A percentile compares a stretch with the other conserved stretches of the same genome.
phyloP scores from a whole-genome alignment of 768 basidiomycete species.

The Lactarius quietus region DNA sequence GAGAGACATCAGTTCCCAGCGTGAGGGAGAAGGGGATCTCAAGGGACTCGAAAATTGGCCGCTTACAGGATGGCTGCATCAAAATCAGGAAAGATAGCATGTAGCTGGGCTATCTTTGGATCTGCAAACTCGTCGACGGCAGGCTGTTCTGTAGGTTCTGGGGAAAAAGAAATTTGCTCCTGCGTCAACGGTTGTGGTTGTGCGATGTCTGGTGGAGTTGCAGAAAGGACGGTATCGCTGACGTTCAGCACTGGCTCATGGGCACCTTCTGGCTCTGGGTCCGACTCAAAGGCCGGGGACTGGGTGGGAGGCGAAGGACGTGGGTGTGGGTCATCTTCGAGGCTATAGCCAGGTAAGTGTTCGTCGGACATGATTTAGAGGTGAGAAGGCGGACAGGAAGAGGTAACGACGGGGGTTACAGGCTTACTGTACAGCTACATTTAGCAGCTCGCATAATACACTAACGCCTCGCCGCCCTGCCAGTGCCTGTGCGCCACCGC shows the following conservation, averaged over 20 bases:
- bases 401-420: not conserved
- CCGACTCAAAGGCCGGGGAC: not conserved
- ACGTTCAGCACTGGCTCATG: not conserved
- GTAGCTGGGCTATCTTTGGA: slow-evolving; percentile 24
- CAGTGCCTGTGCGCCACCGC: no score
- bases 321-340: slow-evolving; percentile 15
- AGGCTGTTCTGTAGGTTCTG: not conserved
- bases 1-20: not conserved
- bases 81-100: slow-evolving; percentile 27
- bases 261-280: slow-evolving; percentile 8
- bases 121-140: slow-evolving; percentile 24
- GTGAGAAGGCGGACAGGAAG: not conserved
- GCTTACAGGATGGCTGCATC: slow-evolving; percentile 24
- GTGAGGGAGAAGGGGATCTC: not conserved
- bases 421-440: no score
- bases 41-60: not conserved
- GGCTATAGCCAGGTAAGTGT: slow-evolving; percentile 13
- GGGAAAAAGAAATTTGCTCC: not conserved
- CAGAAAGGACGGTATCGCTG: not conserved
- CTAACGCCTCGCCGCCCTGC: slow-evolving; percentile 5
- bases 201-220: not conserved
- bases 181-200: not conserved
- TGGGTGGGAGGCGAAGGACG: not conserved
- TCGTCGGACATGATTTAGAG: slow-evolving; percentile 6
- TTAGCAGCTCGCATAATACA: not conserved